Base-by-base conservation (phyloP, 257 asterid species). In the Penstemon eatonii region DNA sequence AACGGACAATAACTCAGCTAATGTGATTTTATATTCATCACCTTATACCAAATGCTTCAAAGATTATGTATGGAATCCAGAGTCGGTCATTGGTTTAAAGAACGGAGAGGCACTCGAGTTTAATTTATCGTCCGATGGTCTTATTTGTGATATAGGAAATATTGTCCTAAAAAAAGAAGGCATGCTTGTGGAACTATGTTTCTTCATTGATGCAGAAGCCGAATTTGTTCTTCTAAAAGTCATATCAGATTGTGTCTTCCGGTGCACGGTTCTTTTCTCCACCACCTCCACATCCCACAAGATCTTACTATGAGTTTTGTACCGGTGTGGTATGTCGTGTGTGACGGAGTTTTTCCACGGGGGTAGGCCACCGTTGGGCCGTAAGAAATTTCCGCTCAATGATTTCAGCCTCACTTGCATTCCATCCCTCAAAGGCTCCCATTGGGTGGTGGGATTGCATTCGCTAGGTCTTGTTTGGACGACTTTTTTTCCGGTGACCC, bases 261-360 rank as follows among this genome's bases (percentile, higher is more conserved):
- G 63, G 3, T 25, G 76, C 3, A 10, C 44, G 0, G 65, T 39
- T 9, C 68, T 56, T 8, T 56, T 79, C 68, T 83, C 89, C 2
- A 86, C 96, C 37, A 86, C 86, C 84, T 88, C 92, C 18, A 91
- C 85, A n/a, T 81, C 95, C 97, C 97, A 88, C 75, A 91, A 49
- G 13, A 84, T 56, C 77, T 86, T 88, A 41, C 78, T 84, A 1
- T 74, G 37, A 0, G 89, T 79, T 63, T 63, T 83, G 3, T 64
- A 50, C 64, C 78, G 47, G 75, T 72, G 70, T 0, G 91, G 95
- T 3, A 84, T 42, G 18, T 88, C 97, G 53, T 91, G 97, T 5
- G 89, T 83, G 6, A 91, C 69, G 0, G 85, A 69, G 63, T 91
- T 88, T 40, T 89, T 78, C 97, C 97, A 88, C 0, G 95, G 95